A percentile compares a stretch with the other conserved stretches of the same genome.
Conservation (phyloP, 805 yeast genomes). For the Wickerhamiella qilinensis region DNA sequence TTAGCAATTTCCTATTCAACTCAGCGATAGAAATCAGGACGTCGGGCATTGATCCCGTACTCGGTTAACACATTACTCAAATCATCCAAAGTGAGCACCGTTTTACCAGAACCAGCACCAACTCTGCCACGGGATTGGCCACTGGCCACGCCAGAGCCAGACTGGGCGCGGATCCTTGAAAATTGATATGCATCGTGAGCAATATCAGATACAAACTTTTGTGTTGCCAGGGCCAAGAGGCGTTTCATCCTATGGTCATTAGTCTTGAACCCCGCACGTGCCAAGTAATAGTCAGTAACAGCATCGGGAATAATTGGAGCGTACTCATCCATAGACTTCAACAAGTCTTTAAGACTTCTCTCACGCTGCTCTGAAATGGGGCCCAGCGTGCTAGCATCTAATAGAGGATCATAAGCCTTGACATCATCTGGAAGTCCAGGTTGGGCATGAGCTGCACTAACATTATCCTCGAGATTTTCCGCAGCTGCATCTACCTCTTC, state of each 20-base stretch:
- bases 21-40: slow-evolving; percentile 88
- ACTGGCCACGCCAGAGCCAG: slow-evolving; percentile 66
- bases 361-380: slow-evolving; percentile 17
- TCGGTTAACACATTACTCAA: slow-evolving; percentile 83
- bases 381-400: slow-evolving; percentile 8
- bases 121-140: slow-evolving; percentile 23
- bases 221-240: slow-evolving; percentile 84
- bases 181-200: slow-evolving; percentile 96
- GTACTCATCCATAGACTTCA: slow-evolving; percentile 80
- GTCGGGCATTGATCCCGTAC: slow-evolving; percentile 73
- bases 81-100: slow-evolving; percentile 84
- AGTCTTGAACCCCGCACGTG: slow-evolving; percentile 72
- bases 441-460: neutral
- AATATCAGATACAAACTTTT: slow-evolving; percentile 82
- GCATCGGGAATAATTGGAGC: slow-evolving; percentile 96
- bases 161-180: slow-evolving; percentile 74
- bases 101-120: slow-evolving; percentile 35
- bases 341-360: slow-evolving; percentile 47
- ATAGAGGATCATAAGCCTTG: neutral
- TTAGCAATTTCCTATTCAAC: no score
- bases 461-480: neutral
- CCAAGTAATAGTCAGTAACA: slow-evolving; percentile 80
- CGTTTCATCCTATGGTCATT: slow-evolving; percentile 67
- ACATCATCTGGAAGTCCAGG: no score
- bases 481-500: neutral